Percentiles rank a stretch among this genome's conserved stretches.
Conservation (phyloP, 208 protist genomes). For the Leishmania lainsoni region DNA sequence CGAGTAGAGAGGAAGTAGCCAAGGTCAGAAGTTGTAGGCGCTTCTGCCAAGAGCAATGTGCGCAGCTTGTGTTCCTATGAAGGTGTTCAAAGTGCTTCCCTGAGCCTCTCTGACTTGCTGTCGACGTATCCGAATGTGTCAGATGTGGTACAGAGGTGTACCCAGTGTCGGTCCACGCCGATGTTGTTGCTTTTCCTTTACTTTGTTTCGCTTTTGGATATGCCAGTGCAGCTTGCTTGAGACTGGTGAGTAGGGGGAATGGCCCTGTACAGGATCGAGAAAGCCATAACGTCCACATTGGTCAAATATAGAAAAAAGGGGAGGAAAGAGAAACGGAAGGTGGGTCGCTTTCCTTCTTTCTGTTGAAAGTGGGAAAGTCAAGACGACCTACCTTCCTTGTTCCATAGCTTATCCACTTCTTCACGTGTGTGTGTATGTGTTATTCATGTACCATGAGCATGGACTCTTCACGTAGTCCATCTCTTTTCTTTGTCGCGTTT, state of each 20-base stretch:
- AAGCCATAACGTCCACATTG: background rate
- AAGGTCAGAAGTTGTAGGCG: background rate
- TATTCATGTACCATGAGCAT: constrained; percentile 10
- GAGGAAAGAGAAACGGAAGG: background rate
- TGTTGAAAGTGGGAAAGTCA: background rate
- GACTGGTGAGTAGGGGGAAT: background rate
- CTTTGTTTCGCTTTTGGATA: background rate
- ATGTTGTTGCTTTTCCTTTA: background rate
- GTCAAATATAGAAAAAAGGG: background rate
- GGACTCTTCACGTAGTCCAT: background rate
- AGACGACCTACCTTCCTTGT: background rate
- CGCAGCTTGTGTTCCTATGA: background rate
- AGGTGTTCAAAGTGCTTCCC: background rate
- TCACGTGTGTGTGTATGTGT: background rate
- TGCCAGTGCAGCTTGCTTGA: background rate
- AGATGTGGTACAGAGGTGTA: background rate
- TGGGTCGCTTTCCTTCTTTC: background rate
- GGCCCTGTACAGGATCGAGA: background rate
- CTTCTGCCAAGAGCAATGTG: background rate
- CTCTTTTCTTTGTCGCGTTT: background rate
- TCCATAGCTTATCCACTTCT: too few relatives aligned
- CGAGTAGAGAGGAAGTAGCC: background rate
- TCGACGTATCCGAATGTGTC: background rate
- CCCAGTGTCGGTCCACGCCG: background rate
- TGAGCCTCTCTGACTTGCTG: background rate